A percentile compares a stretch with the other conserved stretches of the same genome.
phyloP scores from a whole-genome alignment of 1,284 basidiomycete genomes.

The Ustilago bromivora region DNA sequence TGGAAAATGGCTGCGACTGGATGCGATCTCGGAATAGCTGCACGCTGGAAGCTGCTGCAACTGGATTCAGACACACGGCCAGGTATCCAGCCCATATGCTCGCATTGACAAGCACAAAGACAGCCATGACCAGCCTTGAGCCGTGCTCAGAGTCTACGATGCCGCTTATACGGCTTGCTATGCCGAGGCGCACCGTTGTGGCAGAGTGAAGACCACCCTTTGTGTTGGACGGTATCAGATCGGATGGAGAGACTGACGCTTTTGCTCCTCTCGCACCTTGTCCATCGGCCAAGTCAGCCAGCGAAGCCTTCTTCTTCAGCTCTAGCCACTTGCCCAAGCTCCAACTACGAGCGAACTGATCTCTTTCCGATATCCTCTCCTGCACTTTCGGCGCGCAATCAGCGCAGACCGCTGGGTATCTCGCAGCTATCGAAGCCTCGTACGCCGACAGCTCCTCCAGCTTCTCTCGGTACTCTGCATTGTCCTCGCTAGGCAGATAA shows the following conservation, averaged over 20 bases:
- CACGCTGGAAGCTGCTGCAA: background rate
- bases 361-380: slow-evolving; percentile 31
- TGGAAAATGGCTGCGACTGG: slow-evolving; percentile 1
- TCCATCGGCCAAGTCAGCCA: background rate
- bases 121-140: background rate
- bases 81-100: slow-evolving; percentile 17
- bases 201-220: too few species aligned
- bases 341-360: slow-evolving; percentile 49
- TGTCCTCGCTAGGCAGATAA: slow-evolving; percentile 52
- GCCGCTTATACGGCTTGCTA: background rate
- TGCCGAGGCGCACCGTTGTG: background rate
- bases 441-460: slow-evolving; percentile 42
- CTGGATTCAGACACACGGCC: slow-evolving; percentile 1
- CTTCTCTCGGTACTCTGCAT: slow-evolving; percentile 41
- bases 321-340: slow-evolving; percentile 51
- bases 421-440: slow-evolving; percentile 45
- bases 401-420: slow-evolving; percentile 58
- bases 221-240: too few species aligned
- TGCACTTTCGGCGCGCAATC: slow-evolving; percentile 44
- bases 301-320: slow-evolving; percentile 31
- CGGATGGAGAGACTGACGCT: background rate
- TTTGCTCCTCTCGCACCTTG: background rate
- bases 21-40: background rate
- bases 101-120: slow-evolving; percentile 16
- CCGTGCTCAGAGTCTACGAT: slow-evolving; percentile 1